Evolutionary conservation across 2,329 filamentous ascomycete genomes (phyloP).

Genomic region (Xylariaceae sp.): DNA sequence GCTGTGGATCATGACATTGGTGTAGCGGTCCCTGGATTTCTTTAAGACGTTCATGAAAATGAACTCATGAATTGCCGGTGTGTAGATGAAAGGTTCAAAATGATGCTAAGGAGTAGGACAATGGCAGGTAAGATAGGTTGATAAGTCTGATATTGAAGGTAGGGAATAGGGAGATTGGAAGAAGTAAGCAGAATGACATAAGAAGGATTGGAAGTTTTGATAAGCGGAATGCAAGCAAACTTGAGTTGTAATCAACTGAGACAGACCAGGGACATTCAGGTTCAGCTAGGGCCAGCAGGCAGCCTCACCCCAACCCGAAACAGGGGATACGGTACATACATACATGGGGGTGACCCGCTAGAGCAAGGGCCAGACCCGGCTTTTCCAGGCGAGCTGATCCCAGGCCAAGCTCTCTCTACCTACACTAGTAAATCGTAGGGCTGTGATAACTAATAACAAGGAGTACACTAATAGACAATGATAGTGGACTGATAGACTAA

Average conservation of each 20-base stretch:
- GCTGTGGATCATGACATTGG: conserved; percentile 2
- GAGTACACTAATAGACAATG: too few relatives aligned
- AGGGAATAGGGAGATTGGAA: background rate
- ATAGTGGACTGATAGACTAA: background rate
- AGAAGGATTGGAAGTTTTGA: conserved; percentile 11
- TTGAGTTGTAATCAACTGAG: conserved; percentile 1
- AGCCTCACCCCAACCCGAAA: conserved; percentile 25
- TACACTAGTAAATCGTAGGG: background rate
- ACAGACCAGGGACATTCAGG: conserved; percentile 7
- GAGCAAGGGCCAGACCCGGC: conserved; percentile 21
- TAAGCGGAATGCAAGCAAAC: conserved; percentile 22
- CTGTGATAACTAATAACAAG: background rate
- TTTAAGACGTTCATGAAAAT: conserved; percentile 1
- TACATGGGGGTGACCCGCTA: conserved; percentile 7
- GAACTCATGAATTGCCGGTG: background rate
- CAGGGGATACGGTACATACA: conserved; percentile 4
- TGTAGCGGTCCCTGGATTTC: conserved; percentile 1
- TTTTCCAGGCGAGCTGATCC: conserved; percentile 22
- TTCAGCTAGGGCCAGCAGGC: conserved; percentile 22
- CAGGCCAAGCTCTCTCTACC: conserved; percentile 2
- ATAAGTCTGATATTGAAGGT: too few relatives aligned
- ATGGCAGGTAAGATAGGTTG: background rate
- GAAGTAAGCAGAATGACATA: background rate
- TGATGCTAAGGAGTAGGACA: background rate
- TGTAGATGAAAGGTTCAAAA: background rate